A percentile compares a stretch with the other conserved stretches of the same genome.
Evolutionary conservation across 73 alveolate species (phyloP).

Genomic region (Tetrahymena elliotti): DNA sequence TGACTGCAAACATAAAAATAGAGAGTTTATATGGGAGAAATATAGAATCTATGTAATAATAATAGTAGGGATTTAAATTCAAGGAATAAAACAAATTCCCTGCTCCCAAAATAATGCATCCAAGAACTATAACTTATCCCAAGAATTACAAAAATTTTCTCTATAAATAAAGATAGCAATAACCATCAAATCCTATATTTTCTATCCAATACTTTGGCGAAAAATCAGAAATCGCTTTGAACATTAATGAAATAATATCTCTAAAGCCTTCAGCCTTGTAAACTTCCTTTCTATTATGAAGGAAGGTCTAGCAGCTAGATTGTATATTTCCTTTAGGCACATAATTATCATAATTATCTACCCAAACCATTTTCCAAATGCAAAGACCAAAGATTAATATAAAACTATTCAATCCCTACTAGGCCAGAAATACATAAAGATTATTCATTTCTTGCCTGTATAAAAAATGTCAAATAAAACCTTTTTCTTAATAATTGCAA

Average conservation of each 20-base stretch:
- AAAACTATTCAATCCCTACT: not conserved
- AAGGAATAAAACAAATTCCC: not conserved
- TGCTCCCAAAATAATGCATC: not conserved
- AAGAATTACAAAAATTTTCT: not conserved
- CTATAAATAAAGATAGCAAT: not conserved
- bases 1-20: not conserved
- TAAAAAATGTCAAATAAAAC: not conserved
- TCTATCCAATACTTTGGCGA: not conserved
- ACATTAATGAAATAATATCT: not conserved
- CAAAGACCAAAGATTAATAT: not conserved
- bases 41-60: not conserved
- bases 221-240: not conserved
- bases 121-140: not conserved
- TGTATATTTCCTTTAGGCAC: not conserved
- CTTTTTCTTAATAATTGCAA: not conserved
- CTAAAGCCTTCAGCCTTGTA: not conserved
- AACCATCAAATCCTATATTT: not conserved
- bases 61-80: not conserved
- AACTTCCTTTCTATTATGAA: not conserved
- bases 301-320: not conserved
- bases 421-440: not conserved
- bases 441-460: not conserved
- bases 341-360: not conserved
- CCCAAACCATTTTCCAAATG: not conserved
- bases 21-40: not conserved